These are phyloP conservation scores for Dipodascopsis uninucleata DNA, from an alignment of 805 yeast species.

Conservation along the genomic window DNA sequence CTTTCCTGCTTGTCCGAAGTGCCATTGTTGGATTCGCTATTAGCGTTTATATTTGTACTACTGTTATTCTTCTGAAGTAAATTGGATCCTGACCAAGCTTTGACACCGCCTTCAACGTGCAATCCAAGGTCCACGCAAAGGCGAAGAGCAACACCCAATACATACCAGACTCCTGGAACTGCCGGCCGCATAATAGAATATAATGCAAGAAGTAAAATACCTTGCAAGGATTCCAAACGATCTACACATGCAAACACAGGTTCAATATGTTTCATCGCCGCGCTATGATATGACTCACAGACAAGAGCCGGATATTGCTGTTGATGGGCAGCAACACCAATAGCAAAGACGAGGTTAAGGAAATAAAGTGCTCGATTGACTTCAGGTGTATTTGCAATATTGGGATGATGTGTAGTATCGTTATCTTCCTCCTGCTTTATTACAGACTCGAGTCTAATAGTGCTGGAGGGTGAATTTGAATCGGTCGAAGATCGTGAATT, in stretches of 20 bases:
- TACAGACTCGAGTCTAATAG: slow-evolving; percentile 14
- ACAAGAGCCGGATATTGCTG: slow-evolving; percentile 61
- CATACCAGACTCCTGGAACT: slow-evolving; percentile 90
- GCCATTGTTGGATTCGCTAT: too few species aligned
- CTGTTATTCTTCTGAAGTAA: slow-evolving; percentile 28
- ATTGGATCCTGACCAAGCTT: slow-evolving; percentile 27
- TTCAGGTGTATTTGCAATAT: slow-evolving; percentile 20
- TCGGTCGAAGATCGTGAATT: slow-evolving; percentile 3
- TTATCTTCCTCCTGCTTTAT: background rate
- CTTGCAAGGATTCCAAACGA: slow-evolving; percentile 68
- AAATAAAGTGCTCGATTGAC: slow-evolving; percentile 49
- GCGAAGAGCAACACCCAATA: slow-evolving; percentile 74
- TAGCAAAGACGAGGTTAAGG: slow-evolving; percentile 72
- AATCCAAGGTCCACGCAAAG: slow-evolving; percentile 80
- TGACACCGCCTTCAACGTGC: slow-evolving; percentile 56
- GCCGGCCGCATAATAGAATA: slow-evolving; percentile 87
- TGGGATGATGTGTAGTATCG: slow-evolving; percentile 8
- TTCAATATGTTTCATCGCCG: slow-evolving; percentile 60
- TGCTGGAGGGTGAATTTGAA: slow-evolving; percentile 6
- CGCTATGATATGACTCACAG: slow-evolving; percentile 64
- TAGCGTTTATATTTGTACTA: too few species aligned
- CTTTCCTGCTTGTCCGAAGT: slow-evolving; percentile 11
- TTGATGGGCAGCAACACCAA: slow-evolving; percentile 71
- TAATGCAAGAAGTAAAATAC: slow-evolving; percentile 60
- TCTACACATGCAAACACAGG: slow-evolving; percentile 55